phyloP scores from a whole-genome alignment of 306 rosid species.

The Vigna angularis region DNA sequence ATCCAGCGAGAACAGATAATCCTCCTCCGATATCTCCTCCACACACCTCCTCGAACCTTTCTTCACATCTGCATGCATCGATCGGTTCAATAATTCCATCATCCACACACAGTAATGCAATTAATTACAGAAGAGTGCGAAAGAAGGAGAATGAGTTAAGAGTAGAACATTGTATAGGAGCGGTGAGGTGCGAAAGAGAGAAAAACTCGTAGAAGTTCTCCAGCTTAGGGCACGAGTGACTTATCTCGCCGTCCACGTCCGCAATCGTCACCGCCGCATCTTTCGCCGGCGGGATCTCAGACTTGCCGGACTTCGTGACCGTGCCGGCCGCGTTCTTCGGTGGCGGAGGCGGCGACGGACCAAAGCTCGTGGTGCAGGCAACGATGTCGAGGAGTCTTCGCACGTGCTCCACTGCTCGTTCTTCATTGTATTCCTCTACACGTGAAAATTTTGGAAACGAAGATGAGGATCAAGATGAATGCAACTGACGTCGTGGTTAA shows the following conservation, averaged over 20 bases:
- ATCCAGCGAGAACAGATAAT: conserved; percentile 83
- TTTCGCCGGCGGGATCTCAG: conserved; percentile 46
- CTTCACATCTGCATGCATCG: conserved; percentile 73
- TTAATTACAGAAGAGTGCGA: conserved; percentile 1
- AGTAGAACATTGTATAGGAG: conserved; percentile 81
- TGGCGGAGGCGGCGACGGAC: conserved; percentile 49
- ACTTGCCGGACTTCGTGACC: conserved; percentile 51
- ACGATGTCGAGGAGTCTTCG: conserved; percentile 84
- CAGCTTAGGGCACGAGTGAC: conserved; percentile 80
- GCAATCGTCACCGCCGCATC: conserved; percentile 43
- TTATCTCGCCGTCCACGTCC: conserved; percentile 71
- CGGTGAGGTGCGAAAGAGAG: conserved; percentile 87
- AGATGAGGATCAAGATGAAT: neutral
- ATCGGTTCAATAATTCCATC: conserved; percentile 15
- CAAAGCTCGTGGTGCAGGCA: conserved; percentile 88
- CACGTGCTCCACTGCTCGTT: conserved; percentile 77
- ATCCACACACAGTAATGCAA: neutral
- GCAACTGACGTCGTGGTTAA: conserved; percentile 46
- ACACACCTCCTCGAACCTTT: conserved; percentile 64
- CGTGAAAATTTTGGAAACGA: neutral
- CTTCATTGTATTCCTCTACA: conserved; percentile 84
- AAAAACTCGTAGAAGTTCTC: conserved; percentile 94
- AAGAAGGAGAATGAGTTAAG: neutral
- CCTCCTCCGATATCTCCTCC: conserved; percentile 70
- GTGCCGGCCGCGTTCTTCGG: conserved; percentile 43